These are phyloP conservation scores for Solanum neorickii DNA, from an alignment of 257 asterid genomes.

Conservation along the genomic window DNA sequence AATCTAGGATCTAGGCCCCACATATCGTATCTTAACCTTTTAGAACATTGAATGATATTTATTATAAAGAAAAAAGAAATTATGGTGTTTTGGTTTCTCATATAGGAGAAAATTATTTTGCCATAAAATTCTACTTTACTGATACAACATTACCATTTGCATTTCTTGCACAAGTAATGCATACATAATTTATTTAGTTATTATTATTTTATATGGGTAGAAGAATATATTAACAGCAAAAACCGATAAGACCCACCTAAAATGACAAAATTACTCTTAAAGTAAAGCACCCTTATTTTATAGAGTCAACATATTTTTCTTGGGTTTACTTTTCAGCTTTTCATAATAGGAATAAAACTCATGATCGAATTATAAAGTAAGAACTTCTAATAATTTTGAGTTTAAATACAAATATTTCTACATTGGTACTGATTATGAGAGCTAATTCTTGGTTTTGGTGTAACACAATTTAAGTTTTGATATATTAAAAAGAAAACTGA, in stretches of 20 bases:
- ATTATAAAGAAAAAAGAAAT: not conserved
- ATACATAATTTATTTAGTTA: not conserved
- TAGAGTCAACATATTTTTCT: not conserved
- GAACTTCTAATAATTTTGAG: not conserved
- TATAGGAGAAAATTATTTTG: not conserved
- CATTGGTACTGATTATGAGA: not conserved
- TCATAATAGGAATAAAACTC: not conserved
- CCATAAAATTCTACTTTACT: not conserved
- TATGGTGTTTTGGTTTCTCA: not conserved
- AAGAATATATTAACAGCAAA: not conserved
- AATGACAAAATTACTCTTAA: not conserved
- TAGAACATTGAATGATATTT: not conserved
- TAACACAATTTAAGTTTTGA: not conserved
- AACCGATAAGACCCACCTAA: not conserved
- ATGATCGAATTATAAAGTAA: not conserved
- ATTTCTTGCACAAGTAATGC: not conserved
- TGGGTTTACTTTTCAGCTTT: not conserved
- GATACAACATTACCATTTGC: not conserved
- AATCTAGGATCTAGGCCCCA: not conserved
- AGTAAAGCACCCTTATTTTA: not conserved
- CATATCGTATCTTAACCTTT: not conserved
- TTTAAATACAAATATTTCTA: not conserved
- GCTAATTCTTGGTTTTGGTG: not conserved
- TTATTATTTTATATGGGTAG: not conserved
- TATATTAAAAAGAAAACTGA: not conserved